Evolutionary conservation across 2,329 filamentous ascomycete species (phyloP).

Genomic region (Pyricularia pennisetigena): DNA sequence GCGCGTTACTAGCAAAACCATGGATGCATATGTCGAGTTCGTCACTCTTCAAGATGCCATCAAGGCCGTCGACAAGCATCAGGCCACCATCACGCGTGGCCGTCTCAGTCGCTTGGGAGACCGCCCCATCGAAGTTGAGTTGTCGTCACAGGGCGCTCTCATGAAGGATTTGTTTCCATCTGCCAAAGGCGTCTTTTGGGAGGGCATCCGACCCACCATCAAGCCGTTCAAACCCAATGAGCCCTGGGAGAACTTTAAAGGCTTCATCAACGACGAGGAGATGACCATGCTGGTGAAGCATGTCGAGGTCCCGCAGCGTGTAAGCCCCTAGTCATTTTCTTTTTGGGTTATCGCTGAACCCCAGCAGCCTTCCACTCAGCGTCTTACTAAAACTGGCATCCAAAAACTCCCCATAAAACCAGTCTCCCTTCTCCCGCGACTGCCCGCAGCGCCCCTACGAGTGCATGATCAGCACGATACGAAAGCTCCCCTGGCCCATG

Average conservation of each 20-base stretch:
- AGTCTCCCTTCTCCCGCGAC: conserved; percentile 50
- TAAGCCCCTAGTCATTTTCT: conserved; percentile 25
- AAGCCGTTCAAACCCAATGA: conserved; percentile 23
- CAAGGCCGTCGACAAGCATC: conserved; percentile 38
- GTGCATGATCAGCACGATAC: conserved; percentile 52
- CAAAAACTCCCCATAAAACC: conserved; percentile 1
- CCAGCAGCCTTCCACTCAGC: neutral
- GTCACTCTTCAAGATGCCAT: conserved; percentile 40
- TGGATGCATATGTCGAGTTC: conserved; percentile 53
- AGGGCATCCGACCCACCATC: conserved; percentile 32
- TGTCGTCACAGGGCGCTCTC: conserved; percentile 44
- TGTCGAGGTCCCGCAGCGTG: conserved; percentile 50
- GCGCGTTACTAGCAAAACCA: conserved; percentile 50
- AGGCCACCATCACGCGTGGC: conserved; percentile 24
- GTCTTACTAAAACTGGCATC: conserved; percentile 5
- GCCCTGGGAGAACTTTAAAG: conserved; percentile 44
- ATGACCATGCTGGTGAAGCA: conserved; percentile 55
- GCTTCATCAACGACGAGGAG: conserved; percentile 53
- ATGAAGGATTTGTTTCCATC: conserved; percentile 55
- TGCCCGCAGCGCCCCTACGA: conserved; percentile 58
- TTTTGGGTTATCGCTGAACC: neutral
- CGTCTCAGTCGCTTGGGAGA: conserved; percentile 43
- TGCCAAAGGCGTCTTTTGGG: conserved; percentile 46
- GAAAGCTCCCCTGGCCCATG: conserved; percentile 54
- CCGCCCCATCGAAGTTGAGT: conserved; percentile 44